These are phyloP conservation scores for Verbascum thapsus DNA, from an alignment of 257 asterid genomes.

Conservation along the genomic window DNA sequence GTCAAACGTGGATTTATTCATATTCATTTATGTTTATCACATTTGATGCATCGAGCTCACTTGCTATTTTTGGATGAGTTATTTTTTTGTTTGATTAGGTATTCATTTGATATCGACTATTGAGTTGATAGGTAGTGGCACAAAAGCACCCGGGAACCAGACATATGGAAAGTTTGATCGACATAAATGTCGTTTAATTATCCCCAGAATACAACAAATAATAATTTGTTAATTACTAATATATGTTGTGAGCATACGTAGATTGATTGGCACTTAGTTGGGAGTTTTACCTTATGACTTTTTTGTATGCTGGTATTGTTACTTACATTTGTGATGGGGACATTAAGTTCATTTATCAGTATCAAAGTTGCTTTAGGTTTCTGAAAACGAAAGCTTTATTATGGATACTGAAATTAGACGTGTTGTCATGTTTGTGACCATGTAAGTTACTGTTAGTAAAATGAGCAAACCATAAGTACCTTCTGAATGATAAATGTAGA, in stretches of 20 bases:
- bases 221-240: neutral
- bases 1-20: neutral
- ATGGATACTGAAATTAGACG: neutral
- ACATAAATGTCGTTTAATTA: constrained; percentile 5
- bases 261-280: neutral
- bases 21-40: constrained; percentile 10
- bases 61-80: neutral
- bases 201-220: neutral
- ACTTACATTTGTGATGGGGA: neutral
- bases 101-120: constrained; percentile 20
- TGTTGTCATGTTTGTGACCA: neutral
- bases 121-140: constrained; percentile 8
- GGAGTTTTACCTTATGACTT: neutral
- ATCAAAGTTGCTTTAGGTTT: neutral
- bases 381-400: constrained; percentile 5
- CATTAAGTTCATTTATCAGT: neutral
- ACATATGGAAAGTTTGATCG: neutral
- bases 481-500: constrained; percentile 10
- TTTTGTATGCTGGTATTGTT: neutral
- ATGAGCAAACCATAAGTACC: neutral
- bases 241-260: neutral
- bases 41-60: constrained; percentile 9
- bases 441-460: constrained; percentile 15
- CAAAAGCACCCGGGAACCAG: constrained; percentile 7
- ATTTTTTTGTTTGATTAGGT: neutral